These are phyloP conservation scores for Turnera subulata DNA, from an alignment of 345 rosid genomes.

Conservation along the genomic window DNA sequence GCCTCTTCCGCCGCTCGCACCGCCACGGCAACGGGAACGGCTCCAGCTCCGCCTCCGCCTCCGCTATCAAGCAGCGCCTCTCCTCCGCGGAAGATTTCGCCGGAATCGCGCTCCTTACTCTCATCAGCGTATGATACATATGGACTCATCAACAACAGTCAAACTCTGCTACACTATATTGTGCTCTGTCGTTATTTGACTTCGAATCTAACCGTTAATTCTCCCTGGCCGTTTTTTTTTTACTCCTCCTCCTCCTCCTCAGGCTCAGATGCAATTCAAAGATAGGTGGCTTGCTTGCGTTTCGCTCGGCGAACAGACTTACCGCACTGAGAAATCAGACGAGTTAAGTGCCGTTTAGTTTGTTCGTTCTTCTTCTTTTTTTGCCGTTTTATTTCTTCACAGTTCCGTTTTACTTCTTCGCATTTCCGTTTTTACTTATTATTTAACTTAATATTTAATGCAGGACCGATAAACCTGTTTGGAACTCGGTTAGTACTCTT, in stretches of 20 bases:
- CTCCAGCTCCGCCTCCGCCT: too few species aligned
- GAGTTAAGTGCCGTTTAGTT: conserved; percentile 37
- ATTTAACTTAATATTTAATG: conserved; percentile 11
- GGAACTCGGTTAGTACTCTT: conserved; percentile 73
- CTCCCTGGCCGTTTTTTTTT: too few species aligned
- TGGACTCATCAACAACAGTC: conserved; percentile 30
- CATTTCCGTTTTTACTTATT: not conserved
- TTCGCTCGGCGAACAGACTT: conserved; percentile 87
- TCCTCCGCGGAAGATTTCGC: conserved; percentile 57
- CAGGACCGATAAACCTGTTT: conserved; percentile 80
- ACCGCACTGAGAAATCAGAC: conserved; percentile 66
- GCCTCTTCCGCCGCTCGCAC: conserved; percentile 21
- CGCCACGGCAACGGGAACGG: conserved; percentile 18
- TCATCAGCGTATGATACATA: conserved; percentile 26
- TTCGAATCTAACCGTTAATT: not conserved
- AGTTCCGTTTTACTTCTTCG: not conserved
- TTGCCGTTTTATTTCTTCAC: not conserved
- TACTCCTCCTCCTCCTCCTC: too few species aligned
- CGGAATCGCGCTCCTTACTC: conserved; percentile 85
- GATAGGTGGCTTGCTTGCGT: conserved; percentile 92
- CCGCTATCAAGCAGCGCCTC: conserved; percentile 25
- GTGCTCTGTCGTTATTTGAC: not conserved
- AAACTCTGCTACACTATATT: not conserved
- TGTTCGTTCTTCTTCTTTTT: not conserved
- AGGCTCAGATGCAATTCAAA: conserved; percentile 81